Evolutionary conservation across 331 rosid species (phyloP).

Genomic region (Rhamnella rubrinervis): DNA sequence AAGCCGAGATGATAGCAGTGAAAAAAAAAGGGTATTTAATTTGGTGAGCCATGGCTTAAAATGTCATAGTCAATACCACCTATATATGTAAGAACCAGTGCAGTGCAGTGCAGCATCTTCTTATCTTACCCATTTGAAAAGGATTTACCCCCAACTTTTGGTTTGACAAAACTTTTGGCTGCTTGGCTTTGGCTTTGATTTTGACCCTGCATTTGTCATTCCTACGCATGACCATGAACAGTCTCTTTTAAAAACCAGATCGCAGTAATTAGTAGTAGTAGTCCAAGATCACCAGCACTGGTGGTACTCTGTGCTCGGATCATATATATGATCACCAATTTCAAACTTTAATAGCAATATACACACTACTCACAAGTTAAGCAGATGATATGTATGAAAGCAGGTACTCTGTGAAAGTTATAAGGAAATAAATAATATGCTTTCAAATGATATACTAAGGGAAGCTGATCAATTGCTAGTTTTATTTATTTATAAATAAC

Average conservation of each 20-base stretch:
- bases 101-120: constrained; percentile 26
- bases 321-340: no score
- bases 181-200: constrained; percentile 19
- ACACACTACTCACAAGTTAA: no score
- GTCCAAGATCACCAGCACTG: no score
- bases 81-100: neutral
- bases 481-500: constrained; percentile 12
- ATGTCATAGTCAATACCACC: constrained; percentile 25
- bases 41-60: neutral
- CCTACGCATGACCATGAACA: constrained; percentile 37
- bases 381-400: no score
- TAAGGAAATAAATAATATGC: no score
- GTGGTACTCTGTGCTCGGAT: no score
- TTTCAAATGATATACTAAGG: neutral
- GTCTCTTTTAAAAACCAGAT: neutral
- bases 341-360: no score
- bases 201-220: constrained; percentile 34
- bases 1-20: constrained; percentile 28
- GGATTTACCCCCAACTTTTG: constrained; percentile 20
- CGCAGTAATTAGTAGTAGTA: neutral
- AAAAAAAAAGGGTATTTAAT: neutral
- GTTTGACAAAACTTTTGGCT: constrained; percentile 31
- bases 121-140: constrained; percentile 32
- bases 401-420: no score
- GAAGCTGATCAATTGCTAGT: neutral